These are phyloP conservation scores for Ogataea methanolica DNA, from an alignment of 805 yeast species.

Conservation along the genomic window DNA sequence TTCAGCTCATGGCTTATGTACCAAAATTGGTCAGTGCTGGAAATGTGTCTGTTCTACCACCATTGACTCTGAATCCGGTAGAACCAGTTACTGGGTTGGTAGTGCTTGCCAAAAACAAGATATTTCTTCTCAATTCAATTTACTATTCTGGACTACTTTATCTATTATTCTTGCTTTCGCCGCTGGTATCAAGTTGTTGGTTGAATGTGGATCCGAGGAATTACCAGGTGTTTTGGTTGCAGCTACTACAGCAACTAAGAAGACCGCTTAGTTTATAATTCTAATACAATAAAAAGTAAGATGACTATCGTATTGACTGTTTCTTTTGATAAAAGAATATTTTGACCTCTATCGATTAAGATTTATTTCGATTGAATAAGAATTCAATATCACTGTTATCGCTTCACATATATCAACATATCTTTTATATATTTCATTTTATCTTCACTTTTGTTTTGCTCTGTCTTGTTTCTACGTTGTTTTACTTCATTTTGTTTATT, in stretches of 20 bases:
- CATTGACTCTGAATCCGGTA: slow-evolving; percentile 34
- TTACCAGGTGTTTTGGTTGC: slow-evolving; percentile 68
- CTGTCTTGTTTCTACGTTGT: too few relatives aligned
- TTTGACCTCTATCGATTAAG: not conserved
- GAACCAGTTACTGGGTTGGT: slow-evolving; percentile 54
- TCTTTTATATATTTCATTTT: too few relatives aligned
- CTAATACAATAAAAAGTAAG: not conserved
- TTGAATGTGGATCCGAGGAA: slow-evolving; percentile 51
- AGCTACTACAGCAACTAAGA: slow-evolving; percentile 44
- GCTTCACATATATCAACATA: too few relatives aligned
- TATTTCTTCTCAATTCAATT: slow-evolving; percentile 58
- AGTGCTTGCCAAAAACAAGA: slow-evolving; percentile 63
- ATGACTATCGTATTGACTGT: not conserved
- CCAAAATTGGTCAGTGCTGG: slow-evolving; percentile 41
- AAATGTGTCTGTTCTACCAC: slow-evolving; percentile 47
- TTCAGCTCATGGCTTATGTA: slow-evolving; percentile 50
- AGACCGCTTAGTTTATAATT: slow-evolving; percentile 17
- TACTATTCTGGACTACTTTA: slow-evolving; percentile 63
- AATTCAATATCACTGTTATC: too few relatives aligned
- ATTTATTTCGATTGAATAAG: not conserved
- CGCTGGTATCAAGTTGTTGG: slow-evolving; percentile 49
- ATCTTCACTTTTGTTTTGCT: too few relatives aligned
- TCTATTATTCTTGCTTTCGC: slow-evolving; percentile 42
- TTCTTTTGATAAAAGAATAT: not conserved
- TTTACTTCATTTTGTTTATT: too few relatives aligned